Evolutionary conservation across 1,284 basidiomycete genomes (phyloP), one percentile per base, ranked within the genome.

Genomic region (Rhodotorula glutinis): DNA sequence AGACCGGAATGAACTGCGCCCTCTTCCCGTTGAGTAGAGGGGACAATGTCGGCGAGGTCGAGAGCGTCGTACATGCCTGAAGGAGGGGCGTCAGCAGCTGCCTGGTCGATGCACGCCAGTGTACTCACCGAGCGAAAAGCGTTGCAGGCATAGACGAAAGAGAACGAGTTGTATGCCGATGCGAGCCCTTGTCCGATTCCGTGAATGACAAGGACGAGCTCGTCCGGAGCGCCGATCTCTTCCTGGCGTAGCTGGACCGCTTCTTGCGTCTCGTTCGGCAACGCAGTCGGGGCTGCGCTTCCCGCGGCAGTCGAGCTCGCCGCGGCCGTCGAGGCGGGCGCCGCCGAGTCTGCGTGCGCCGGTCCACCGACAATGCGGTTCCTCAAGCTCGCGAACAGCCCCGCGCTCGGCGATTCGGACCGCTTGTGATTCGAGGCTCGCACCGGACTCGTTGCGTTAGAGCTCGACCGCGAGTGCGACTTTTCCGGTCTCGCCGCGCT

Each of bases 111-210:
- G 23, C 21, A 33, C n/a, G 10, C 7, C 7, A 33, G 3, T 7
- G 14, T 9, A 25, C n/a, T 17, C 40, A 40, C 17, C 25, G 62
- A 66, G 40, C 76, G 70, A 49, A 76, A 66, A 29, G 72, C 67
- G 58, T 75, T 76, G 61, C 72, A 71, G 4, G 75, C 75, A 56
- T 76, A 71, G 3, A 74, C 66, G 56, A 77, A 76, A 38, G 66
- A 69, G 60, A 77, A 76, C 0, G 71, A 72, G 25, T 76, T 73
- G 64, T 76, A 77, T 1, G 65, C 65, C 9, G 62, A 51, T 2
- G 76, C 75, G 43, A 77, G 66, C 64, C 72, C 54, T 59, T 76
- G 76, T 7, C 75, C 76, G 41, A 76, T 75, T 16, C 76, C 75
- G 58, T 76, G 76, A 7, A 76, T 62, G 33, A 77, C 74, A 25